Conservation (phyloP, 202 grass and related monocot species). For the Schoenoplectus triqueter region DNA sequence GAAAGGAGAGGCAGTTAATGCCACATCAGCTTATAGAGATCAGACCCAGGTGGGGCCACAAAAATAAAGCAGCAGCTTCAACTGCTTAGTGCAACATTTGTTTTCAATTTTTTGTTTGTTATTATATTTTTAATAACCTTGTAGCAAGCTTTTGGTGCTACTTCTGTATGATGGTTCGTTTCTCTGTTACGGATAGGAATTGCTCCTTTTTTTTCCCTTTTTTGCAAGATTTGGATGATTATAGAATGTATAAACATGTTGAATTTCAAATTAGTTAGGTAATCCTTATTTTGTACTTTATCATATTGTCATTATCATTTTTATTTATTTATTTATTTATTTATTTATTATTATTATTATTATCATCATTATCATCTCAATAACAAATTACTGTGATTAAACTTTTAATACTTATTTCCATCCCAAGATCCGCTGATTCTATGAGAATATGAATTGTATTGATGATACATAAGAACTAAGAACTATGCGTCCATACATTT, state of each 20-base stretch:
- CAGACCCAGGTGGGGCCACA: slow-evolving; percentile 67
- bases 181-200: neutral
- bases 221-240: neutral
- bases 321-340: no score
- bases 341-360: no score
- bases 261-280: neutral
- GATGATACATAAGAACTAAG: neutral
- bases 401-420: neutral
- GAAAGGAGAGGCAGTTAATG: slow-evolving; percentile 71
- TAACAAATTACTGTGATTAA: neutral
- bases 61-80: slow-evolving; percentile 48
- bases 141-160: neutral
- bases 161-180: neutral
- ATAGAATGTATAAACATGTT: slow-evolving; percentile 9
- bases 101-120: neutral
- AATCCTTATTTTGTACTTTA: neutral
- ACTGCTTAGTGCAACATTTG: slow-evolving; percentile 5
- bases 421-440: neutral
- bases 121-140: neutral
- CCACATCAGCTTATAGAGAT: slow-evolving; percentile 83
- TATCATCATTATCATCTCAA: neutral
- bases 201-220: neutral
- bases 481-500: neutral
- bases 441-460: slow-evolving; percentile 11
- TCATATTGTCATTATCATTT: no score